Conservation (phyloP, 2,329 filamentous ascomycete genomes). For the Paecilomyces sp. region DNA sequence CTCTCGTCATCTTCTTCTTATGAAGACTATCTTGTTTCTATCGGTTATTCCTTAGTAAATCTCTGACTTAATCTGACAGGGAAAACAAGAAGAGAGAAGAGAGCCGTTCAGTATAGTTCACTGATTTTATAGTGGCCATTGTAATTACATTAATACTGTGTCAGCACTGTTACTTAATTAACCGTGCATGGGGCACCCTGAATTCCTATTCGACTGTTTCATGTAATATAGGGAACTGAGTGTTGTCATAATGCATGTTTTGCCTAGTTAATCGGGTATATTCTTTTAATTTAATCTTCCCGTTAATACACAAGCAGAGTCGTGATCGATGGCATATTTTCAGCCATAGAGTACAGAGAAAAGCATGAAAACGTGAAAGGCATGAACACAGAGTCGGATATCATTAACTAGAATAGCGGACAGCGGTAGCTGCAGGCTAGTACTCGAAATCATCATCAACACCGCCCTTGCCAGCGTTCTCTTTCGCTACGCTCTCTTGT, state of each 20-base stretch:
- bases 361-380: not conserved
- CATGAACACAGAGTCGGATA: not conserved
- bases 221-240: not conserved
- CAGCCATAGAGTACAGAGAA: not conserved
- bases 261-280: not conserved
- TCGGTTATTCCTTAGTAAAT: no score
- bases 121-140: no score
- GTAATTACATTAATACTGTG: no score
- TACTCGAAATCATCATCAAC: slow-evolving; percentile 99
- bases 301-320: not conserved
- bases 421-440: slow-evolving; percentile 32
- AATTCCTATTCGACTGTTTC: not conserved
- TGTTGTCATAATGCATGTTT: no score
- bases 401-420: not conserved
- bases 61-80: no score
- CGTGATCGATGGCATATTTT: not conserved
- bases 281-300: not conserved
- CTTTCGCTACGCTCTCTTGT: slow-evolving; percentile 85
- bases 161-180: no score
- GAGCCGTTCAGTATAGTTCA: no score
- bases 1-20: not conserved
- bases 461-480: slow-evolving; percentile 73
- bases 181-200: no score
- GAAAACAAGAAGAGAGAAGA: no score
- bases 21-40: not conserved